These are phyloP conservation scores for Mycena kentingensis DNA, from an alignment of 768 basidiomycete species.

Conservation along the genomic window DNA sequence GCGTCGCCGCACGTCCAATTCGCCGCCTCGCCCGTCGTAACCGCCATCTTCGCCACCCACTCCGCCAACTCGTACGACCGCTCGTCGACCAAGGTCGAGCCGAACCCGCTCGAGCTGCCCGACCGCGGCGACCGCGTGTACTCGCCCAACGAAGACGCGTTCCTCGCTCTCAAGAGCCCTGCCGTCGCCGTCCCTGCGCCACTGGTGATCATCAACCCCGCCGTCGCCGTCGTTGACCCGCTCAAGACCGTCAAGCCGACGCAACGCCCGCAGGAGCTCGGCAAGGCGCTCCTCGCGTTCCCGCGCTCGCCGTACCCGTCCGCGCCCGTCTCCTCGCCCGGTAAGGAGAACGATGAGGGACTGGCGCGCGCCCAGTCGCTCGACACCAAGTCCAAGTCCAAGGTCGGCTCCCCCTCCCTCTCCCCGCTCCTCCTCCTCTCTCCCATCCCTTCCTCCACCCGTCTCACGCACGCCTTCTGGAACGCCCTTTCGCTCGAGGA, in stretches of 20 bases:
- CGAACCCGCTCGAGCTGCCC: constrained; percentile 56
- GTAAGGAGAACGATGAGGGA: constrained; percentile 9
- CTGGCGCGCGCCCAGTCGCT: constrained; percentile 24
- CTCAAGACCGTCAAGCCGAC: constrained; percentile 36
- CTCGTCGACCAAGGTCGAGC: constrained; percentile 59
- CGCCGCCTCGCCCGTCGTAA: constrained; percentile 59
- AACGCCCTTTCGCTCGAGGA: constrained; percentile 41
- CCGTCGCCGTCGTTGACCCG: neutral
- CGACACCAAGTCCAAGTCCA: constrained; percentile 22
- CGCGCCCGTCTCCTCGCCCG: constrained; percentile 28
- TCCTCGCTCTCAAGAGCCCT: constrained; percentile 12
- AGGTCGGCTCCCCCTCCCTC: constrained; percentile 17
- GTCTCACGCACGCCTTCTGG: constrained; percentile 49
- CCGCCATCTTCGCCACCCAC: constrained; percentile 57
- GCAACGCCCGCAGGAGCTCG: constrained; percentile 34
- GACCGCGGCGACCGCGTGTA: constrained; percentile 54
- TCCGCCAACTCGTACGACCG: constrained; percentile 66
- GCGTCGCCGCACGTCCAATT: constrained; percentile 64
- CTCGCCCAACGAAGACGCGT: constrained; percentile 27
- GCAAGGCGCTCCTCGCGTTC: constrained; percentile 34
- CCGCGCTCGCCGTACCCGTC: constrained; percentile 48
- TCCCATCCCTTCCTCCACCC: constrained; percentile 31
- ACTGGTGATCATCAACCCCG: neutral
- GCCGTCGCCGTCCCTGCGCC: constrained; percentile 1
- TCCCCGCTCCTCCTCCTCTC: constrained; percentile 36